Evolutionary conservation across 208 protist species (phyloP).

Genomic region (Trypanosoma rangeli): DNA sequence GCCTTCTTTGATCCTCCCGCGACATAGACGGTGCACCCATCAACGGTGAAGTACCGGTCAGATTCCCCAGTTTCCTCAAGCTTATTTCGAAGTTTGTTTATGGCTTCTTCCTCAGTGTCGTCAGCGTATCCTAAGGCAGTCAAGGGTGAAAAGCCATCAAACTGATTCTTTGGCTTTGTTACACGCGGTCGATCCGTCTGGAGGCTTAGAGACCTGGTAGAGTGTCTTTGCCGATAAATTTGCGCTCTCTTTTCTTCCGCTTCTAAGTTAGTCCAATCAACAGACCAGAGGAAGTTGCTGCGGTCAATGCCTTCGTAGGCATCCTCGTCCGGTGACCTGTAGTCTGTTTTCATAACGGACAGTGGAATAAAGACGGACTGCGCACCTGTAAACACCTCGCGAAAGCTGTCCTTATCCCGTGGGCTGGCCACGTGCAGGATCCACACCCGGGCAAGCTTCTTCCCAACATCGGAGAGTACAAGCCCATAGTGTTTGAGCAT

Average conservation of each 20-base stretch:
- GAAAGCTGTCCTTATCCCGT: conserved; percentile 61
- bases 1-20: conserved; percentile 36
- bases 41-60: conserved; percentile 68
- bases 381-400: conserved; percentile 76
- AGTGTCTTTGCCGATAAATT: conserved; percentile 29
- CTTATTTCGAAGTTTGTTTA: conserved; percentile 52
- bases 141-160: conserved; percentile 74
- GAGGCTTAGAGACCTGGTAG: conserved; percentile 13
- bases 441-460: conserved; percentile 58
- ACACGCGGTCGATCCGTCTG: conserved; percentile 19
- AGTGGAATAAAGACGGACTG: conserved; percentile 48
- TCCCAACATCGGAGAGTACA: conserved; percentile 54
- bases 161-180: conserved; percentile 86
- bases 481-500: conserved; percentile 69
- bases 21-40: conserved; percentile 80
- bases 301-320: conserved; percentile 51
- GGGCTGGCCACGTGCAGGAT: conserved; percentile 49
- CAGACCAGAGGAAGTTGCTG: conserved; percentile 58
- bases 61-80: conserved; percentile 38
- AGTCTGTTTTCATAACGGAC: conserved; percentile 70
- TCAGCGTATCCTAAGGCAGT: conserved; percentile 49
- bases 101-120: conserved; percentile 50
- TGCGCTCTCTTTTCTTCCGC: conserved; percentile 35
- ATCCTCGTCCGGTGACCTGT: conserved; percentile 48
- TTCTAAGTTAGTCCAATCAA: conserved; percentile 71